Evolutionary conservation across 2,329 filamentous ascomycete genomes (phyloP).

Genomic region (Sporothrix schenckii): DNA sequence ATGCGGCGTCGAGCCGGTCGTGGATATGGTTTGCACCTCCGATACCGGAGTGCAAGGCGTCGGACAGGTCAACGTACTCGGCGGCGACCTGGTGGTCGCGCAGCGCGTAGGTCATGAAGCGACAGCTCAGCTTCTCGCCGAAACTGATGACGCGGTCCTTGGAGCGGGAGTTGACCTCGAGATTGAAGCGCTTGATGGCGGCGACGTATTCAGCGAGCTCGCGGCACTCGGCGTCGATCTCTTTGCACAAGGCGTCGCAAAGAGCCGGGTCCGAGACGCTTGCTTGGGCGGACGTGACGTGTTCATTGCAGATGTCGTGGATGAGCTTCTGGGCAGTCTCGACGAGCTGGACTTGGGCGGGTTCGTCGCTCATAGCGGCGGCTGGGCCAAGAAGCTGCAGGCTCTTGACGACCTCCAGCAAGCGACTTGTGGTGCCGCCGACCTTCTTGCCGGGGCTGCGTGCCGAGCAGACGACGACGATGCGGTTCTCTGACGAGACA

Average conservation of each 20-base stretch:
- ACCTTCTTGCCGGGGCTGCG: slow-evolving; percentile 92
- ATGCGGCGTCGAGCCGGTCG: slow-evolving; percentile 64
- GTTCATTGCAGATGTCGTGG: slow-evolving; percentile 78
- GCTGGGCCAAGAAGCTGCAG: slow-evolving; percentile 58
- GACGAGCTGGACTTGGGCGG: slow-evolving; percentile 57
- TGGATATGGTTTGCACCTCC: slow-evolving; percentile 37
- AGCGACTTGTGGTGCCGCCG: slow-evolving; percentile 91
- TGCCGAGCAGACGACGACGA: slow-evolving; percentile 94
- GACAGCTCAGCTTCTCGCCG: slow-evolving; percentile 93
- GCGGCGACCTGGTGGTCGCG: slow-evolving; percentile 80
- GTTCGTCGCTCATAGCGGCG: slow-evolving; percentile 51
- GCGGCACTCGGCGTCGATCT: slow-evolving; percentile 77
- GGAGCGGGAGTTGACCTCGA: slow-evolving; percentile 75
- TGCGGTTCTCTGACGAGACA: slow-evolving; percentile 59
- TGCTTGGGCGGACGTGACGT: slow-evolving; percentile 70
- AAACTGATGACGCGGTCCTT: slow-evolving; percentile 91
- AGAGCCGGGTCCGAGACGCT: slow-evolving; percentile 62
- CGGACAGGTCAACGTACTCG: slow-evolving; percentile 86
- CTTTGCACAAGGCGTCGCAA: slow-evolving; percentile 61
- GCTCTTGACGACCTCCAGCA: slow-evolving; percentile 63
- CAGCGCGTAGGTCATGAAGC: slow-evolving; percentile 83
- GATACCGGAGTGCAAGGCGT: slow-evolving; percentile 34
- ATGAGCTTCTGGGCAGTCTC: slow-evolving; percentile 74
- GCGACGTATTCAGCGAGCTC: slow-evolving; percentile 74
- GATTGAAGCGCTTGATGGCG: slow-evolving; percentile 66